Evolutionary conservation across 352 stramenopile genomes (phyloP).

Genomic region (Globisporangium paroecandrum): DNA sequence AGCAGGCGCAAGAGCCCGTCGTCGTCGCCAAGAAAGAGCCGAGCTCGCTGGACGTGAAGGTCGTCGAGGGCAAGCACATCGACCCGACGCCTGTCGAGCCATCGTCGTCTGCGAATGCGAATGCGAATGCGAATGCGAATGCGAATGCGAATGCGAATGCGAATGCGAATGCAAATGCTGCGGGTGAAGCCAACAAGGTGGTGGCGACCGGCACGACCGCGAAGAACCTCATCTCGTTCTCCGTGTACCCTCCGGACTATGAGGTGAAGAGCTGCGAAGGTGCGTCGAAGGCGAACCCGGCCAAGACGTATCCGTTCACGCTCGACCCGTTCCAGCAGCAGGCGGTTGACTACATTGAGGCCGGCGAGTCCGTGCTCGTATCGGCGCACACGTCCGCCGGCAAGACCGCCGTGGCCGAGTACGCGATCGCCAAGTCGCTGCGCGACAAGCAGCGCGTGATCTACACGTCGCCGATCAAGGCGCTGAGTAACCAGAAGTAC

Average conservation of each 20-base stretch:
- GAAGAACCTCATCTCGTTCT: slow-evolving; percentile 96
- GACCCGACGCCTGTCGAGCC: slow-evolving; percentile 50
- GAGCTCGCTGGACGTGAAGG: slow-evolving; percentile 47
- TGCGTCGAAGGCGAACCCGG: slow-evolving; percentile 68
- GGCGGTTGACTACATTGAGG: slow-evolving; percentile 95
- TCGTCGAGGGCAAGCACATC: slow-evolving; percentile 74
- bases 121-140: too few species aligned
- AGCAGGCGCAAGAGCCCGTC: slow-evolving; percentile 30
- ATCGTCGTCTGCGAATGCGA: slow-evolving; percentile 2
- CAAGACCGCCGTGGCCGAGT: slow-evolving; percentile 97
- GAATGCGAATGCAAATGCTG: slow-evolving; percentile 1
- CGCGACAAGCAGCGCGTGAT: slow-evolving; percentile 92
- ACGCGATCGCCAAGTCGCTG: slow-evolving; percentile 98
- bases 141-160: too few species aligned
- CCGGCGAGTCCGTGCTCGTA: slow-evolving; percentile 97
- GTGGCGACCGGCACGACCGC: slow-evolving; percentile 93
- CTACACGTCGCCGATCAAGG: slow-evolving; percentile 99
- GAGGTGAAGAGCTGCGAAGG: slow-evolving; percentile 42
- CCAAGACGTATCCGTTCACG: slow-evolving; percentile 97
- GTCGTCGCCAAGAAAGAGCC: slow-evolving; percentile 9
- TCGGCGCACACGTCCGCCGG: slow-evolving; percentile 98
- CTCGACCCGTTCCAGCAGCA: slow-evolving; percentile 98
- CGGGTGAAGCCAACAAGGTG: slow-evolving; percentile 33
- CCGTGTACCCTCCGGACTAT: slow-evolving; percentile 83
- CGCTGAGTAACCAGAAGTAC: slow-evolving; percentile 99